Evolutionary conservation across 306 rosid species (phyloP).

Genomic region (Prunus mira): DNA sequence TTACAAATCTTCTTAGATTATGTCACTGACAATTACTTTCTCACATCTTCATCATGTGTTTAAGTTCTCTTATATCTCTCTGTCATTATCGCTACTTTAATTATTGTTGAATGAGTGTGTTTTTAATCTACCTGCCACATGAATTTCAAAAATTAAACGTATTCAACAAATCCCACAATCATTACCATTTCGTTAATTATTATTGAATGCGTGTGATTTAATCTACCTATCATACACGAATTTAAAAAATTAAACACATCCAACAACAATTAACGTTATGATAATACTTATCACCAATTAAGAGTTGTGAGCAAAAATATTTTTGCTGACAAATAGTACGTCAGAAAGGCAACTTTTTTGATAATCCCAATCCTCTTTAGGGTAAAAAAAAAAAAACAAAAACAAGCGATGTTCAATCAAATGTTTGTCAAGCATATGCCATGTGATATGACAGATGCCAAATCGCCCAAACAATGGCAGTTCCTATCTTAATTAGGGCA

Average conservation of each 20-base stretch:
- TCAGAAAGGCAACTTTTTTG: neutral
- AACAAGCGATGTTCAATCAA: neutral
- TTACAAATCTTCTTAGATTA: neutral
- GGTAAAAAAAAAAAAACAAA: neutral
- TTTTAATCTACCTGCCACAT: too few species aligned
- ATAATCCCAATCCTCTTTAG: conserved; percentile 4
- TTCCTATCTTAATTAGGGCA: neutral
- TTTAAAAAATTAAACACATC: too few species aligned
- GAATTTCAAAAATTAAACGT: too few species aligned
- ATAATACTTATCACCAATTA: too few species aligned
- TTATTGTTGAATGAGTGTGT: too few species aligned
- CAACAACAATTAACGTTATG: too few species aligned
- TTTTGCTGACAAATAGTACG: too few species aligned
- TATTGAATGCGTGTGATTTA: too few species aligned
- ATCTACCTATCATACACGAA: too few species aligned
- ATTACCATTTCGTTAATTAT: too few species aligned
- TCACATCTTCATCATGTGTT: neutral
- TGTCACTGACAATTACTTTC: neutral
- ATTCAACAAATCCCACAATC: too few species aligned
- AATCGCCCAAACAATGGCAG: neutral
- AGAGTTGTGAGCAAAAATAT: too few species aligned
- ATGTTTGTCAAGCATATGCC: neutral
- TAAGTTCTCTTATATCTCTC: neutral
- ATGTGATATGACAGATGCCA: neutral
- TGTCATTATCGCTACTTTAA: neutral